Evolutionary conservation across 2,329 filamentous ascomycete genomes (phyloP).

Genomic region (Pseudonectria buxi): DNA sequence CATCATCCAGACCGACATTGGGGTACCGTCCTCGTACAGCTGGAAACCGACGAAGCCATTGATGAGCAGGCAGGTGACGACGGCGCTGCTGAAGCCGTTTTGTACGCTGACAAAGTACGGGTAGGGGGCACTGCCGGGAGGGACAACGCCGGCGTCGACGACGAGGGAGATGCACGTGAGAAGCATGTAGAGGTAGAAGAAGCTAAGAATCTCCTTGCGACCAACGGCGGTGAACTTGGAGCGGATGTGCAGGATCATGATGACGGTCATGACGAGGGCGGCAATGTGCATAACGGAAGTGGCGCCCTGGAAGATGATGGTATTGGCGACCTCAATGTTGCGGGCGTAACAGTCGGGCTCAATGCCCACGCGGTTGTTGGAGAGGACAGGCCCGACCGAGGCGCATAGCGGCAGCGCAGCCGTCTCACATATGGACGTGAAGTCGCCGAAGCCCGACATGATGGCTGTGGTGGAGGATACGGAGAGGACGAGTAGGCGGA

Average conservation of each 20-base stretch:
- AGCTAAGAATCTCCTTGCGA: constrained; percentile 67
- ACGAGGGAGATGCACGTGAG: constrained; percentile 83
- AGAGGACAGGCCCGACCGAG: constrained; percentile 68
- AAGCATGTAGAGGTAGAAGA: constrained; percentile 95
- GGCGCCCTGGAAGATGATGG: constrained; percentile 94
- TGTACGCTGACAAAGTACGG: constrained; percentile 90
- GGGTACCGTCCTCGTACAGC: constrained; percentile 94
- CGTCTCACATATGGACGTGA: constrained; percentile 76
- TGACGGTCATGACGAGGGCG: constrained; percentile 83
- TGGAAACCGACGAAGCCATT: constrained; percentile 99
- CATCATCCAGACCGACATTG: constrained; percentile 87
- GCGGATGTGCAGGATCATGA: constrained; percentile 95
- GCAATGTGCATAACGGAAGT: constrained; percentile 88
- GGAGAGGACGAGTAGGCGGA: not conserved
- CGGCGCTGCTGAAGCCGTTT: constrained; percentile 74
- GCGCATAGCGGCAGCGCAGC: constrained; percentile 83
- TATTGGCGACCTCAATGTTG: constrained; percentile 94
- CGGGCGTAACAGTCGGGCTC: constrained; percentile 88
- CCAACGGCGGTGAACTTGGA: constrained; percentile 97
- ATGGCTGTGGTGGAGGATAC: constrained; percentile 12
- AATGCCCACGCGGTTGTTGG: constrained; percentile 64
- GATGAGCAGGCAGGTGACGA: constrained; percentile 84
- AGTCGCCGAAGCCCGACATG: constrained; percentile 87
- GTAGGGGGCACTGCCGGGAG: constrained; percentile 71
- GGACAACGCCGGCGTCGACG: constrained; percentile 87